Evolutionary conservation across 257 asterid genomes (phyloP).

Genomic region (Jacaranda copaia): DNA sequence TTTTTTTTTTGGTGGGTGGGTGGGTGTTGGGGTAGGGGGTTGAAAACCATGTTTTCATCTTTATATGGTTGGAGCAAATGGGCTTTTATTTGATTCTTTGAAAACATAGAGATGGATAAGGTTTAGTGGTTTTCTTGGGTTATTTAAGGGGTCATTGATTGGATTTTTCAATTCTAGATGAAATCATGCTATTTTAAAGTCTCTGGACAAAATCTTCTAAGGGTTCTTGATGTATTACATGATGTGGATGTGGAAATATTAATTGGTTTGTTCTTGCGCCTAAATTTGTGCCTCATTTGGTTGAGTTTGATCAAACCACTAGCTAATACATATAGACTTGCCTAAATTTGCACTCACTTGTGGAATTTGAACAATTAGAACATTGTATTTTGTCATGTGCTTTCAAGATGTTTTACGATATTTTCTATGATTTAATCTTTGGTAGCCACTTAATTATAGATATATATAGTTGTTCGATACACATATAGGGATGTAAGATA

Average conservation of each 20-base stretch:
- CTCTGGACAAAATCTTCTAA: not conserved
- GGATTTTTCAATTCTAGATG: not conserved
- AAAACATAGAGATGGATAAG: slow-evolving; percentile 5
- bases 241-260: not conserved
- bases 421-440: too few relatives aligned
- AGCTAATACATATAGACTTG: not conserved
- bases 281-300: not conserved
- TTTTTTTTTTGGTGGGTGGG: not conserved
- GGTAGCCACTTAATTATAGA: too few relatives aligned
- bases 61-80: slow-evolving; percentile 37
- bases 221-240: not conserved
- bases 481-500: too few relatives aligned
- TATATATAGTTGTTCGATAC: too few relatives aligned
- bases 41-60: slow-evolving; percentile 40
- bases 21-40: not conserved
- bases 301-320: not conserved
- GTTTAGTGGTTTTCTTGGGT: not conserved
- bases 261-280: not conserved
- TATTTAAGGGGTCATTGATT: not conserved
- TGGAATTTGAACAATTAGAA: too few relatives aligned
- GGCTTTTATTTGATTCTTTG: slow-evolving; percentile 36
- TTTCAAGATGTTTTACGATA: too few relatives aligned
- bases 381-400: too few relatives aligned
- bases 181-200: slow-evolving; percentile 22
- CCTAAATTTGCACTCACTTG: too few relatives aligned